Evolutionary conservation across 352 stramenopile species (phyloP).

Genomic region (Phytophthora hybrid): DNA sequence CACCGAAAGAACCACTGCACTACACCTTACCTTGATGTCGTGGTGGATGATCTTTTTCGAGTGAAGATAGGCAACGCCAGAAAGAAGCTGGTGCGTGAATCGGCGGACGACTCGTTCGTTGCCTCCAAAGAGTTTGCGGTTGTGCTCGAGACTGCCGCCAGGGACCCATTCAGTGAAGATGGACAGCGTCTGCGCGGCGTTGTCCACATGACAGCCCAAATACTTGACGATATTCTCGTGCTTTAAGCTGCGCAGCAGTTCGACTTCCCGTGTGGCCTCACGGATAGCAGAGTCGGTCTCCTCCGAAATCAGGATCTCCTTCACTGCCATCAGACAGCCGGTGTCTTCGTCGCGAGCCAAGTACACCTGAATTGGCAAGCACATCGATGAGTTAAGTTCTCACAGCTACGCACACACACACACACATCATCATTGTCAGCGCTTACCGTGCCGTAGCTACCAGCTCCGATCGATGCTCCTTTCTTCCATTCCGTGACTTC

Average conservation of each 20-base stretch:
- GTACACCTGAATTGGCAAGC: conserved; percentile 65
- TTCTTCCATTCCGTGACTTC: conserved; percentile 69
- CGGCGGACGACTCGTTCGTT: conserved; percentile 74
- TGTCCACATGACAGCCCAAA: conserved; percentile 86
- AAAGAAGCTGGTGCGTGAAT: conserved; percentile 88
- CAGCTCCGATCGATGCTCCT: conserved; percentile 63
- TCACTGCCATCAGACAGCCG: conserved; percentile 89
- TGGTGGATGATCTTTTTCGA: conserved; percentile 80
- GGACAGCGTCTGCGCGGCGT: conserved; percentile 68
- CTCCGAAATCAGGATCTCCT: conserved; percentile 59
- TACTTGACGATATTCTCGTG: conserved; percentile 95
- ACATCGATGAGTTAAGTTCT: neutral
- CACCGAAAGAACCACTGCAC: too few relatives aligned
- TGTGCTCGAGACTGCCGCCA: conserved; percentile 81
- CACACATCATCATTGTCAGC: neutral
- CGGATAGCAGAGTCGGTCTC: conserved; percentile 50
- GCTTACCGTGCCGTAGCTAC: conserved; percentile 70
- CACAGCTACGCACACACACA: neutral
- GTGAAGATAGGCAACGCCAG: conserved; percentile 90
- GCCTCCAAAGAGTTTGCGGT: conserved; percentile 84
- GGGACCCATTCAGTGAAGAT: conserved; percentile 94
- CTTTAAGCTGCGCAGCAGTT: conserved; percentile 86
- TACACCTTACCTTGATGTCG: conserved; percentile 72
- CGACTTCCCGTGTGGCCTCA: conserved; percentile 78
- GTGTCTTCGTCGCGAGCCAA: conserved; percentile 92